phyloP scores from a whole-genome alignment of 2,329 filamentous ascomycete species.

The Botrytis tulipae region DNA sequence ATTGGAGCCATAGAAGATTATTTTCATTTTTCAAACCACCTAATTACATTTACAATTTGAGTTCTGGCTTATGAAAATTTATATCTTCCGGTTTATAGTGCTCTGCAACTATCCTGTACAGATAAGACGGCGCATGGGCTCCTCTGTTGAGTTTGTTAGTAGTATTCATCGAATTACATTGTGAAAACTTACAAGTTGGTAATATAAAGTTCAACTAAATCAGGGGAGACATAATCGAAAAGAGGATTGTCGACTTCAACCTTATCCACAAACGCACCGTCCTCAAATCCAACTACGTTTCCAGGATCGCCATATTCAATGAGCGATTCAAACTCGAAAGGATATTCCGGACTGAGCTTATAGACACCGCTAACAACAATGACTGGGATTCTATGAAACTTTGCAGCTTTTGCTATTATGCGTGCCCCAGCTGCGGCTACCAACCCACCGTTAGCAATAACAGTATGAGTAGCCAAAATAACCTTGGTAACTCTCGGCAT shows the following conservation, averaged over 20 bases:
- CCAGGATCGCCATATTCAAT: constrained; percentile 85
- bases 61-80: constrained; percentile 50
- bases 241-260: constrained; percentile 76
- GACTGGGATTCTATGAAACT: constrained; percentile 77
- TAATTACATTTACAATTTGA: constrained; percentile 31
- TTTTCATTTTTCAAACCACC: constrained; percentile 5
- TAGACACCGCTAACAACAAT: constrained; percentile 89
- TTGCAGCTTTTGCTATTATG: constrained; percentile 80
- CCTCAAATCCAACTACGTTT: constrained; percentile 72
- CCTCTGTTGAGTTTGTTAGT: constrained; percentile 46
- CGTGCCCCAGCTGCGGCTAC: constrained; percentile 81
- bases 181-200: constrained; percentile 68
- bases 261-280: constrained; percentile 75
- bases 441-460: constrained; percentile 84
- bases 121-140: constrained; percentile 66
- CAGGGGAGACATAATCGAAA: constrained; percentile 78
- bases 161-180: constrained; percentile 30
- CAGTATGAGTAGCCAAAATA: constrained; percentile 80
- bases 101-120: constrained; percentile 71
- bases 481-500: constrained; percentile 97
- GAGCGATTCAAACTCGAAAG: constrained; percentile 75
- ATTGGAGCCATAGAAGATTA: not conserved
- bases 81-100: constrained; percentile 75
- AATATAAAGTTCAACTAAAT: constrained; percentile 76
- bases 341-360: constrained; percentile 87